Evolutionary conservation across 2,329 filamentous ascomycete genomes (phyloP).

Genomic region (Pyrenophora seminiperda): DNA sequence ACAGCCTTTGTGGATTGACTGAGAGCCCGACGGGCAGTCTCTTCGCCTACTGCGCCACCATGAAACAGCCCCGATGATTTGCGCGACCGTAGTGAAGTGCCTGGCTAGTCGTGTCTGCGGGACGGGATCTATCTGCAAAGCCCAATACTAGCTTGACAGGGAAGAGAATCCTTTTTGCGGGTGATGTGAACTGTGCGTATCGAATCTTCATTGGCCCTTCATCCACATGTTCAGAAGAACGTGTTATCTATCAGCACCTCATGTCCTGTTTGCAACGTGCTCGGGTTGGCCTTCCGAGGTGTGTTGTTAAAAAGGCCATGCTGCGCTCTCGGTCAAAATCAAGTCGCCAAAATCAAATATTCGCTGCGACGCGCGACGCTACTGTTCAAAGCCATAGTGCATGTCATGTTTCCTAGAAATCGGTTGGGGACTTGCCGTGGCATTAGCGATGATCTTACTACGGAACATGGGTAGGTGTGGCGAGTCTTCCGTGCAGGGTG

Average conservation of each 20-base stretch:
- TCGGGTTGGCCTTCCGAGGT: not conserved
- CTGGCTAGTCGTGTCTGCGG: constrained; percentile 16
- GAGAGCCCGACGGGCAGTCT: constrained; percentile 9
- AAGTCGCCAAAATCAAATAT: not conserved
- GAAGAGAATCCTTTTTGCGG: constrained; percentile 8
- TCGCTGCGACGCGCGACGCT: constrained; percentile 4
- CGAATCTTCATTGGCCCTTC: not conserved
- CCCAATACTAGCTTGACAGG: constrained; percentile 1
- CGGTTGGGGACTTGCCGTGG: constrained; percentile 1
- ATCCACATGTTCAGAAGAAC: not conserved
- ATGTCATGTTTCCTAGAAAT: not conserved
- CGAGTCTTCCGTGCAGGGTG: constrained; percentile 19
- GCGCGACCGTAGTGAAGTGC: not conserved
- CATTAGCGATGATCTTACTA: not conserved
- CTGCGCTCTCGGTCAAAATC: not conserved
- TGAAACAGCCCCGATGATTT: constrained; percentile 1
- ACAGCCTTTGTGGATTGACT: constrained; percentile 3
- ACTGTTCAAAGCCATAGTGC: constrained; percentile 7
- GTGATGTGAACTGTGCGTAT: constrained; percentile 7
- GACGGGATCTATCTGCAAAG: constrained; percentile 11
- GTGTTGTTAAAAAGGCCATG: not conserved
- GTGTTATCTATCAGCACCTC: not conserved
- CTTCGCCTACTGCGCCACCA: constrained; percentile 4
- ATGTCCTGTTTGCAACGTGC: not conserved
- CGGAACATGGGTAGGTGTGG: constrained; percentile 16